Evolutionary conservation across 23 red algal genomes (phyloP), one percentile per base, ranked within the genome.

Genomic region (Gracilaria gracilis): DNA sequence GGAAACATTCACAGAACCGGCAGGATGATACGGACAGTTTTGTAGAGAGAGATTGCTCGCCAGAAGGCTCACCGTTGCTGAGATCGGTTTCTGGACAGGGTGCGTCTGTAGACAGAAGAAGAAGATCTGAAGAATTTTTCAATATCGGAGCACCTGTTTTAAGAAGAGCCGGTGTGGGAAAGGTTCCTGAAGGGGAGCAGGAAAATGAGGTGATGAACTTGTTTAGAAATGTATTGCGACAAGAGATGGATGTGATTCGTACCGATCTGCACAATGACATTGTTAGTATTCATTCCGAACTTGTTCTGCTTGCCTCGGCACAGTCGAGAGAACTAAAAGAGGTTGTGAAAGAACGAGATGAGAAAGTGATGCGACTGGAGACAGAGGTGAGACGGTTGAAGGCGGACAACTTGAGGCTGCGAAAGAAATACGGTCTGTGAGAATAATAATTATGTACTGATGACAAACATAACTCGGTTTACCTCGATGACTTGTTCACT

Each of bases 261-360:
- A 61, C 71, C 37, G 85, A 89, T 21, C 37, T 89, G 54, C 67
- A 70, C 25, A 79, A 79, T n/a, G 85, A 89, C 50, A 79, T 89
- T 53, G 33, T 89, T 27, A 59, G 59, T n/a, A 78, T 89, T 89
- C 85, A 89, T 79, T 89, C 85, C n/a, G 85, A 89, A 48, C 39
- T 89, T 66, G 71, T 89, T 11, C n/a, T 89, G 33, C 42, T 79
- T 13, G 67, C 85, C n/a, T 44, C 71, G 2, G 14, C 44, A 33
- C 85, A 89, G n/a, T 89, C 85, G 15, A 25, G 71, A 49, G 85
- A 89, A 65, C 53, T 89, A 34, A 75, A 80, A 28, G 27, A 58
- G 24, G 70, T 71, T 23, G 33, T 89, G 20, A 51, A 74, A 47
- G 85, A 89, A 62, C 44, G 85, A 37, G 85, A 89, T 78, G 40